Percentiles rank a stretch among this genome's conserved stretches.
Evolutionary conservation across 2,329 filamentous ascomycete species (phyloP).

Genomic region (Kalmusia sp.): DNA sequence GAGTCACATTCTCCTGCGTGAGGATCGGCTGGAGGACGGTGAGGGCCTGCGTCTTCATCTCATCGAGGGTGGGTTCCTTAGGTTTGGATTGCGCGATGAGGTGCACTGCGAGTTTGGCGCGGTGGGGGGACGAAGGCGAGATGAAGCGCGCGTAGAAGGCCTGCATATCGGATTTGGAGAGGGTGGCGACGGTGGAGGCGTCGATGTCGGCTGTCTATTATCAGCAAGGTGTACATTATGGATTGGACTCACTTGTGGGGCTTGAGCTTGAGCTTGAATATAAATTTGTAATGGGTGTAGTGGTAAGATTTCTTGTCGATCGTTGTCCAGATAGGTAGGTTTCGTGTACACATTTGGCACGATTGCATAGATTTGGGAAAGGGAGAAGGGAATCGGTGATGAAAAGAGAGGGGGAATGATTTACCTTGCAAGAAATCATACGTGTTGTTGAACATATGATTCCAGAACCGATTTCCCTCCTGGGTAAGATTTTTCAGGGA

Average conservation of each 20-base stretch:
- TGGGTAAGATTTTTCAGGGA: slow-evolving; percentile 91
- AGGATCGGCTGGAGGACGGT: slow-evolving; percentile 56
- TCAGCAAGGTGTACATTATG: slow-evolving; percentile 12
- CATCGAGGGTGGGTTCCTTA: slow-evolving; percentile 44
- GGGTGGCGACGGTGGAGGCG: slow-evolving; percentile 72
- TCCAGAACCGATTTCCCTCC: slow-evolving; percentile 84
- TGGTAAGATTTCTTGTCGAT: too few relatives aligned
- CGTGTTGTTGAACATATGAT: slow-evolving; percentile 82
- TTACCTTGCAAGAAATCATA: slow-evolving; percentile 89
- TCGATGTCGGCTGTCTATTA: slow-evolving; percentile 70
- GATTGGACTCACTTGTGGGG: too few relatives aligned
- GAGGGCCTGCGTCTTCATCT: slow-evolving; percentile 52
- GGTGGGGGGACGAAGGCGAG: slow-evolving; percentile 71
- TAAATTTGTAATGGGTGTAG: too few relatives aligned
- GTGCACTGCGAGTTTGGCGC: slow-evolving; percentile 87
- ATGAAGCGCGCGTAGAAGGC: slow-evolving; percentile 81
- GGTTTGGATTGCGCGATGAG: slow-evolving; percentile 73
- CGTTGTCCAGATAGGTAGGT: neutral
- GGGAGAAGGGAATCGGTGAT: too few relatives aligned
- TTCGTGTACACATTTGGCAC: neutral
- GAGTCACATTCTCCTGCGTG: slow-evolving; percentile 53
- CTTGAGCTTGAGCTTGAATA: too few relatives aligned
- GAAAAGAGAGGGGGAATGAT: slow-evolving; percentile 35
- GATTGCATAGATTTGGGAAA: too few relatives aligned
- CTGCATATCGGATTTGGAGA: slow-evolving; percentile 82